Evolutionary conservation across 305 asterid genomes (phyloP).

Genomic region (Ajuga reptans): DNA sequence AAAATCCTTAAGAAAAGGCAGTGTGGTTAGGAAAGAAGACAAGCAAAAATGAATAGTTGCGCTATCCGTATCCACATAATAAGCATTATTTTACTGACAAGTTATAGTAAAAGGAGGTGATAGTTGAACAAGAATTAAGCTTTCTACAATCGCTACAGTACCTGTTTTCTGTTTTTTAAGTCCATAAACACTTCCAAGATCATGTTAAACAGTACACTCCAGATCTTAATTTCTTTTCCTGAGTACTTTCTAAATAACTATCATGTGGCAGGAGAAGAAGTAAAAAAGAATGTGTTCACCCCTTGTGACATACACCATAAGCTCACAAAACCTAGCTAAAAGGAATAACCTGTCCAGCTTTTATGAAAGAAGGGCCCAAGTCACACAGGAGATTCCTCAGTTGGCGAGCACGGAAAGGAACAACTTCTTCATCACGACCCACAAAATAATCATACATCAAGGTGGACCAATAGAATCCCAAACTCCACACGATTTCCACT

Average conservation of each 20-base stretch:
- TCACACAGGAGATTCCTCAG: conserved; percentile 87
- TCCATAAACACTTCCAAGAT: background rate
- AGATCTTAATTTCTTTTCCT: background rate
- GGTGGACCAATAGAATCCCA: conserved; percentile 86
- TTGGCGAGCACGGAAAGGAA: conserved; percentile 95
- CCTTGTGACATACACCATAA: background rate
- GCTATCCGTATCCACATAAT: background rate
- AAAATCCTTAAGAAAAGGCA: background rate
- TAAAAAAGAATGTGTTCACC: background rate
- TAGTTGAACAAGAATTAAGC: background rate
- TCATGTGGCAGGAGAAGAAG: background rate
- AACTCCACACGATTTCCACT: conserved; percentile 84
- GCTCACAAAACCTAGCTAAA: conserved; percentile 9
- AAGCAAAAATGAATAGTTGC: background rate
- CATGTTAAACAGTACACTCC: background rate
- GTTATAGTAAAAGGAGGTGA: background rate
- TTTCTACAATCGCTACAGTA: background rate
- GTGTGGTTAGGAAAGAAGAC: background rate
- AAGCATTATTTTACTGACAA: background rate
- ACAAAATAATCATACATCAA: conserved; percentile 68
- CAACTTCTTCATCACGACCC: conserved; percentile 97
- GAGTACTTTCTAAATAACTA: background rate
- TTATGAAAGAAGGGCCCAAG: conserved; percentile 95
- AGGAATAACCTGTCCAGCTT: conserved; percentile 86
- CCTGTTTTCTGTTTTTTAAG: background rate